Base-by-base conservation (phyloP, 768 basidiomycete genomes). In the Galerina marginata region DNA sequence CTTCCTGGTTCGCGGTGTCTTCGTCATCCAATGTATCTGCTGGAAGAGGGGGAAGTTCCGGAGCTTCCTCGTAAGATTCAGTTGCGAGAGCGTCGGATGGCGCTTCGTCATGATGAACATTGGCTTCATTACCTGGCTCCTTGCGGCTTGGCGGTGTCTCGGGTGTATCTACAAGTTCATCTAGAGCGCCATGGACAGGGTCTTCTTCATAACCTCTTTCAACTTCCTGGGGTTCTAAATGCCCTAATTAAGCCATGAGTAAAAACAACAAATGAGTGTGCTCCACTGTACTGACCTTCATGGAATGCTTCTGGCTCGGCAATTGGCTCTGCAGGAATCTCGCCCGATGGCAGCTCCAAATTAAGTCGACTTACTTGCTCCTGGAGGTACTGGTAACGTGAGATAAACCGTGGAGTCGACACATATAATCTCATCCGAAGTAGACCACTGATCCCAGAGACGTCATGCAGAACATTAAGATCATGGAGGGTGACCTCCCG, bases 401-500 rank as follows among this genome's bases (percentile, higher is more conserved):
- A 72, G 43, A 89, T 88, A 63, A 92, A 91, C 49, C 90, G 82
- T 37, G 90, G 86, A 0, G 72, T 62, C 33, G 72, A 65, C 9
- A 77, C 67, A 50, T 77, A 81, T 46, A 91, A 72, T 53, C 78
- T 79, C 45, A 91, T 75, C 43, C 87, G 86, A 51, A 92, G 79
- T 6, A 87, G 87, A 33, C 90, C 90, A 65, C 75, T 62, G 58
- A 88, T 71, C 62, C 83, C 82, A 67, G 84, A 82, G 59, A 82
- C 86, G 67, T 90, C 89, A 68, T 91, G 89, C 33, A 91, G 72
- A 45, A 86, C 77, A 69, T 88, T 87, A 47, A 92, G 77, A 68
- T 92, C 90, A 69, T 91, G 90, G 48, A 92, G 75, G 56, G 86
- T 86, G 54, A 89, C 77, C 74, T 91, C 88, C 40, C 84, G 86